phyloP scores from a whole-genome alignment of 2,329 filamentous ascomycete genomes.

The Cladosporium sp. region DNA sequence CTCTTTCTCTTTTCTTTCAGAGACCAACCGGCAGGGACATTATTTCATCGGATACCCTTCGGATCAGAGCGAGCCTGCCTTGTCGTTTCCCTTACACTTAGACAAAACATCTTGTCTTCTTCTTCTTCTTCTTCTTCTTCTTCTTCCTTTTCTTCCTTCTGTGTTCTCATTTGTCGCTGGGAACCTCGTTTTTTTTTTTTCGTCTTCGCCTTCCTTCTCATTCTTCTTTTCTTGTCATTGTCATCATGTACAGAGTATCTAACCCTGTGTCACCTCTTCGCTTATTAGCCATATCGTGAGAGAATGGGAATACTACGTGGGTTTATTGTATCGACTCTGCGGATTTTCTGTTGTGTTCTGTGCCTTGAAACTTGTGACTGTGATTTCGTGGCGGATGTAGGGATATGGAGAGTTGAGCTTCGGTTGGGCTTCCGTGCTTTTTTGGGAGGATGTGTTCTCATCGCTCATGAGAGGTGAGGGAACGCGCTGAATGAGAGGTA shows the following conservation, averaged over 20 bases:
- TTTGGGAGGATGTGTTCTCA: no score
- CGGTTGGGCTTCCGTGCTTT: no score
- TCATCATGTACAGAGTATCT: neutral
- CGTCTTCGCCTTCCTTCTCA: neutral
- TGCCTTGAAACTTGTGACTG: neutral
- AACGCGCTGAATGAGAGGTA: no score
- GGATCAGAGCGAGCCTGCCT: conserved; percentile 8
- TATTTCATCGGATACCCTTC: conserved; percentile 6
- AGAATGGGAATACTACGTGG: no score
- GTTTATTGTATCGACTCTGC: neutral
- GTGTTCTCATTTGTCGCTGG: neutral
- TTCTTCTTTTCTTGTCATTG: neutral
- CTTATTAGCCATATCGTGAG: no score
- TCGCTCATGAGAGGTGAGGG: neutral
- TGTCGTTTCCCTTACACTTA: no score
- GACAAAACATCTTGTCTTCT: neutral
- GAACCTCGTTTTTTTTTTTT: neutral
- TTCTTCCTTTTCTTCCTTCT: neutral
- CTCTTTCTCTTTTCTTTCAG: no score
- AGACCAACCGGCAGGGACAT: no score
- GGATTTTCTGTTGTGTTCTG: neutral
- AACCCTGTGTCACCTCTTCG: neutral
- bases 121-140: neutral
- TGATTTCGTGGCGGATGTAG: no score
- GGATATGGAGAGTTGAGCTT: no score